Evolutionary conservation across 768 basidiomycete genomes (phyloP).

Genomic region (Daedalea quercina): DNA sequence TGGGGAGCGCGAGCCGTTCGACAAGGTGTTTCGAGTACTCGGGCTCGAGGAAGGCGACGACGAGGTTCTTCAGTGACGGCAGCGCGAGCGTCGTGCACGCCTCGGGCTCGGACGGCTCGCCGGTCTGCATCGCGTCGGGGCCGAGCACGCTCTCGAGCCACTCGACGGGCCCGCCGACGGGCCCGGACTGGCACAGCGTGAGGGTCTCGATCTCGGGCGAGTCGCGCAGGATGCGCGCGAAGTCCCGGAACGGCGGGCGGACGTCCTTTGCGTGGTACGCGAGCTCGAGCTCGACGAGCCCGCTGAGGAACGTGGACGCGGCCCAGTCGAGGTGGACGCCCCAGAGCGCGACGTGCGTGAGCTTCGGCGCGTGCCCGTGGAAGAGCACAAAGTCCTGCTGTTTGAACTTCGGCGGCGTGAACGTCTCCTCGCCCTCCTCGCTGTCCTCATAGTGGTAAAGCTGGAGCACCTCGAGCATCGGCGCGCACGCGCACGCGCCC

Average conservation of each 20-base stretch:
- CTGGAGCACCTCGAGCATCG: conserved; percentile 45
- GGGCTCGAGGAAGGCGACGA: conserved; percentile 26
- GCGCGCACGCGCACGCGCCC: conserved; percentile 38
- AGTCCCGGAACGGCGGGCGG: conserved; percentile 50
- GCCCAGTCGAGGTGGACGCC: conserved; percentile 70
- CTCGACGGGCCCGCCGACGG: conserved; percentile 32
- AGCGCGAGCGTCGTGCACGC: conserved; percentile 15
- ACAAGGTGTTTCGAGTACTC: conserved; percentile 27
- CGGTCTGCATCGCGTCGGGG: background rate
- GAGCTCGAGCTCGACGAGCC: conserved; percentile 47
- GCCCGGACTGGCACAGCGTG: conserved; percentile 51
- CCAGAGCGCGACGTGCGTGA: conserved; percentile 48
- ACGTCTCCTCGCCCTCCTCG: conserved; percentile 30
- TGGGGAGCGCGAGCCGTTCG: conserved; percentile 28
- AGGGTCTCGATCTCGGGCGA: conserved; percentile 52
- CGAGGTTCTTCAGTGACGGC: conserved; percentile 21
- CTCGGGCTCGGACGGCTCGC: background rate
- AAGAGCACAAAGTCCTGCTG: conserved; percentile 44
- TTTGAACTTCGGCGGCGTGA: conserved; percentile 29
- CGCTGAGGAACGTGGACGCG: conserved; percentile 34
- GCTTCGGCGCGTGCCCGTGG: conserved; percentile 43
- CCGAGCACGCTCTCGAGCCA: conserved; percentile 25
- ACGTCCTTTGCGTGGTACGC: conserved; percentile 58
- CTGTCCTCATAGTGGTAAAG: conserved; percentile 47
- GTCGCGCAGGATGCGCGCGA: conserved; percentile 41